Evolutionary conservation across 805 yeast species (phyloP).

Genomic region (Wilhelminamyces savonicus): DNA sequence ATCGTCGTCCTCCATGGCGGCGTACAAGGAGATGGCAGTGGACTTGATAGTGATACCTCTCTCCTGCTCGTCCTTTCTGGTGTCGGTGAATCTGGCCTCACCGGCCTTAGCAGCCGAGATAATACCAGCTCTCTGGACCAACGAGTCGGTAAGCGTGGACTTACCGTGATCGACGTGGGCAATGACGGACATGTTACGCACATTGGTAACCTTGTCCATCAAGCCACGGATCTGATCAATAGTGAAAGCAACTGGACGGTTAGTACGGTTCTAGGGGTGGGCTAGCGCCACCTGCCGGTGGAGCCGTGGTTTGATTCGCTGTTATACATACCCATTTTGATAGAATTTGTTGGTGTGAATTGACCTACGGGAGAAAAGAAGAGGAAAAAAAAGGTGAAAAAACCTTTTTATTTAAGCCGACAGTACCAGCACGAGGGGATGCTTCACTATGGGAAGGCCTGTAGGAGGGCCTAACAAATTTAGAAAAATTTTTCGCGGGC

Average conservation of each 20-base stretch:
- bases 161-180: conserved; percentile 99
- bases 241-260: conserved; percentile 42
- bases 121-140: conserved; percentile 99
- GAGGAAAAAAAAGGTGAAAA: conserved; percentile 11
- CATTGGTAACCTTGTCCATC: conserved; percentile 99
- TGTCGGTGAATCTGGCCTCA: conserved; percentile 99
- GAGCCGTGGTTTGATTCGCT: conserved; percentile 2
- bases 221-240: conserved; percentile 90
- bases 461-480: no score
- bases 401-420: no score
- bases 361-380: conserved; percentile 18
- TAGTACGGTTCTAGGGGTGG: conserved; percentile 23
- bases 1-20: conserved; percentile 82
- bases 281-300: not conserved
- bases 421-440: no score
- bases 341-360: conserved; percentile 12
- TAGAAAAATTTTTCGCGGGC: no score
- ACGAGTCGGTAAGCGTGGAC: conserved; percentile 98
- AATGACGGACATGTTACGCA: conserved; percentile 99
- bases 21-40: conserved; percentile 93
- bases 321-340: conserved; percentile 31
- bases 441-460: no score
- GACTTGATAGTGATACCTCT: conserved; percentile 99
- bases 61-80: conserved; percentile 99
- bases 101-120: conserved; percentile 99